Base-by-base conservation (phyloP, 2,329 filamentous ascomycete genomes). In the Colletotrichum falcatum region DNA sequence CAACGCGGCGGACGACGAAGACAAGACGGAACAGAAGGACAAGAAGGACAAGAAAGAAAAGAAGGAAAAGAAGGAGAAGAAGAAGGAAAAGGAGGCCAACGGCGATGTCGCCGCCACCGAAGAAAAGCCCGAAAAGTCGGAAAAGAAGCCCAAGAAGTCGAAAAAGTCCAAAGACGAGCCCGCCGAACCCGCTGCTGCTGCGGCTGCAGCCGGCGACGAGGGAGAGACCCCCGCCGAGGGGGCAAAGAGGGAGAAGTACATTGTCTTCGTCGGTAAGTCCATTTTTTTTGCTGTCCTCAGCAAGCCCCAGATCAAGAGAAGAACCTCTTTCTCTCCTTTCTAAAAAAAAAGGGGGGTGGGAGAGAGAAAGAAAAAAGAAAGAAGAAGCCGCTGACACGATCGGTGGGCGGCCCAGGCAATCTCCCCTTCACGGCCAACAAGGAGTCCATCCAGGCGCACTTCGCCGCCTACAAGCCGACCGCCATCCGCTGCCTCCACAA, bases 391-490 rank as follows among this genome's bases (percentile, higher is more conserved):
- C 65, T 67, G 68, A 72, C 56, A 76, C 44, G 74, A 76, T 76
- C 75, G 18, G 20, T 6, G 77, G 74, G 78, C 78, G 42, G 74
- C 74, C 76, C 26, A 72, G 94, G 95, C 79, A 98, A 98, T 83
- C 91, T 98, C 7, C 95, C 95, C 60, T 98, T 90, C 87, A 90
- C 87, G 72, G 93, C 94, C 49, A 97, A 92, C 5, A 86, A 87
- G 61, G 88, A 88, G 60, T 86, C 89, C 51, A 88, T 98, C 72
- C 83, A 83, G 67, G 85, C 88, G 68, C 95, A 98, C 84, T 98
- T 98, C 80, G 86, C 90, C 51, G 90, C 92, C 72, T 88, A 97
- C 73, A 83, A 89, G 61, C 94, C 94, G 11, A 86, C 83, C 62
- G 87, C 88, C 2, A 86, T 96, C 60, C 93, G 95, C 28, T 90